Percentiles rank a stretch among this genome's conserved stretches.
These are phyloP conservation scores for Avena sativa DNA, from an alignment of 176 grass and related monocot genomes.

Conservation along the genomic window DNA sequence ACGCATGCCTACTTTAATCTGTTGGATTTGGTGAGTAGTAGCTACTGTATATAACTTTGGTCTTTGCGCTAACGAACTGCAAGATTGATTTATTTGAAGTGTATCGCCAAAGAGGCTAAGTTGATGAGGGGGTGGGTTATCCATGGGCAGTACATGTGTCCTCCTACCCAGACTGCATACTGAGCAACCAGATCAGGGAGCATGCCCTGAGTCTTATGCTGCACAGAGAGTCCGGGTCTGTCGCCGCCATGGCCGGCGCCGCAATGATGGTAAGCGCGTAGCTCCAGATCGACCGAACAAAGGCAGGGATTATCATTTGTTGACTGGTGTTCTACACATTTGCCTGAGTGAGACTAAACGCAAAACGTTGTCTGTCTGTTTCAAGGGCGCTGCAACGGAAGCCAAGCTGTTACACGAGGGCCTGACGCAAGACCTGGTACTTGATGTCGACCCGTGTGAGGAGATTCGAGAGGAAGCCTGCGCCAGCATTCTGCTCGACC, in stretches of 20 bases:
- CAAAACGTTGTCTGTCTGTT: background rate
- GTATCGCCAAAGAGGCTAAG: background rate
- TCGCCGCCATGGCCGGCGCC: background rate
- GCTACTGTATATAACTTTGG: too few species aligned
- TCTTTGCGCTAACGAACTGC: background rate
- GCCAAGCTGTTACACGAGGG: background rate
- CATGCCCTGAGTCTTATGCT: conserved; percentile 8
- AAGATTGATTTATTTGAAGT: background rate
- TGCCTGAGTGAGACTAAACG: background rate
- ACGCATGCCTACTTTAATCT: background rate
- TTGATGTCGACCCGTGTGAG: background rate
- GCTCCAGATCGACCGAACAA: background rate
- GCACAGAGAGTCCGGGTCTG: background rate
- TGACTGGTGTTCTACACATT: background rate
- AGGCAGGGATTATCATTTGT: too few species aligned
- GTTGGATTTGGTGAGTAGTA: background rate
- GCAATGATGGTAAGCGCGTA: conserved; percentile 5
- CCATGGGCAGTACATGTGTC: background rate
- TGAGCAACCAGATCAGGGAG: background rate
- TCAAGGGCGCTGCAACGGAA: background rate
- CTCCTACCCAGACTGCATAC: background rate
- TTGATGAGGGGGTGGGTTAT: background rate
- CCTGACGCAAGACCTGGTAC: background rate
- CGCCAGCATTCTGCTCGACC: background rate
- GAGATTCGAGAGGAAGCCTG: background rate